A percentile compares a stretch with the other conserved stretches of the same genome.
phyloP scores from a whole-genome alignment of 495 filamentous ascomycete species.

The Chaetomium tenue region DNA sequence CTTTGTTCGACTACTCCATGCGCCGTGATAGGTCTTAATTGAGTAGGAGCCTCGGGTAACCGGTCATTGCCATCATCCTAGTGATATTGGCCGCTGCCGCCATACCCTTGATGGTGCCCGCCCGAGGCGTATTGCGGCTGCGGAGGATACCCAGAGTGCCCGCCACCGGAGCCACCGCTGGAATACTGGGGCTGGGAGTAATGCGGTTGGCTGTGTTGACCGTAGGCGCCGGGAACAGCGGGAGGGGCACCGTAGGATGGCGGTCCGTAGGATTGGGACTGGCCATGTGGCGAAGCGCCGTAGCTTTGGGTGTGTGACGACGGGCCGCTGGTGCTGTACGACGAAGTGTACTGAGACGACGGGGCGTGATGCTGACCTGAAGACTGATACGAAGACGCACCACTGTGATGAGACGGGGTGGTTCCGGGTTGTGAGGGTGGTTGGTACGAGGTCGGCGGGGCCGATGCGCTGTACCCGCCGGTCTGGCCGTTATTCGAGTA shows the following conservation, averaged over 20 bases:
- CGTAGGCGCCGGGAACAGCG: slow-evolving; percentile 24
- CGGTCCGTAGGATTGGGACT: slow-evolving; percentile 22
- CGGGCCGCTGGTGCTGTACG: slow-evolving; percentile 19
- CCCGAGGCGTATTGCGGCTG: slow-evolving; percentile 26
- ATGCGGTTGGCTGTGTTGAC: slow-evolving; percentile 29
- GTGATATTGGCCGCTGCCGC: slow-evolving; percentile 14
- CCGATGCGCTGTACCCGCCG: slow-evolving; percentile 48
- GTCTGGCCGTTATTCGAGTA: slow-evolving; percentile 50
- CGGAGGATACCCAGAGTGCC: slow-evolving; percentile 20
- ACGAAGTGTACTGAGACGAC: slow-evolving; percentile 26
- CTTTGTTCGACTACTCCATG: no score
- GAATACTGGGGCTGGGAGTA: slow-evolving; percentile 25
- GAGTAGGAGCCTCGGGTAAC: background rate
- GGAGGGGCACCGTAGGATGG: slow-evolving; percentile 23
- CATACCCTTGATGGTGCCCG: slow-evolving; percentile 5
- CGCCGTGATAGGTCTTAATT: no score
- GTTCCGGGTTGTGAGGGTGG: slow-evolving; percentile 27
- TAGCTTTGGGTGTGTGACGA: slow-evolving; percentile 14
- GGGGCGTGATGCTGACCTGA: slow-evolving; percentile 15
- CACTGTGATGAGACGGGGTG: slow-evolving; percentile 17
- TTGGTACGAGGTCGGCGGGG: slow-evolving; percentile 43
- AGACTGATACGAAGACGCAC: slow-evolving; percentile 26
- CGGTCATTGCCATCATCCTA: background rate
- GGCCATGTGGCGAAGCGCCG: slow-evolving; percentile 8
- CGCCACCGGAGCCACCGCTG: slow-evolving; percentile 1